Evolutionary conservation across 768 basidiomycete genomes (phyloP).

Genomic region (Pisolithus orientalis): DNA sequence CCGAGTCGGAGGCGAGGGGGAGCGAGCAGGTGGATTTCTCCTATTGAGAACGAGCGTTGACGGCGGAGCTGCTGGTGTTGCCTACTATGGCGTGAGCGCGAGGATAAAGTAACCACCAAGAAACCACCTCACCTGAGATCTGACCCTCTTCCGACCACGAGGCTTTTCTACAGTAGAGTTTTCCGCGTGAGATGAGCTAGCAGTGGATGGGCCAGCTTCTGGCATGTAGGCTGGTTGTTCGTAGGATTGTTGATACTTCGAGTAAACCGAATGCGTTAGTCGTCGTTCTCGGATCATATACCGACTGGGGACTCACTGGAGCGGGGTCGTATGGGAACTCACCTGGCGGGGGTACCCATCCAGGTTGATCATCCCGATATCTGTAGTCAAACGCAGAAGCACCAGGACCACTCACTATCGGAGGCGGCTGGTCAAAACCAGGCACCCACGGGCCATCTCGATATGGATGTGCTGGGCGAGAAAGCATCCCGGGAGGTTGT

Average conservation of each 20-base stretch:
- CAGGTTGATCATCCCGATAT: conserved; percentile 53
- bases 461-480: conserved; percentile 38
- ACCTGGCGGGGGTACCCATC: conserved; percentile 37
- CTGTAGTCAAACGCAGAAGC: conserved; percentile 49
- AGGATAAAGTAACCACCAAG: not conserved
- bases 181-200: conserved; percentile 33
- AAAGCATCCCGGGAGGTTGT: conserved; percentile 40
- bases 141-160: conserved; percentile 65
- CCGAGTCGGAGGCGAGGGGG: conserved; percentile 76
- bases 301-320: conserved; percentile 32
- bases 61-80: conserved; percentile 59
- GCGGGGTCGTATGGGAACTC: conserved; percentile 52
- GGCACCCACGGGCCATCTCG: conserved; percentile 52
- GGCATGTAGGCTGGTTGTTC: conserved; percentile 50
- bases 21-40: conserved; percentile 61
- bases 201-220: conserved; percentile 42
- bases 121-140: conserved; percentile 42
- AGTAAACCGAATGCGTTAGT: conserved; percentile 4
- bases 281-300: not conserved
- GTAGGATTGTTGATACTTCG: conserved; percentile 52
- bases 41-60: conserved; percentile 62
- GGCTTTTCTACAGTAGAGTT: conserved; percentile 35
- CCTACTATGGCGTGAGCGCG: conserved; percentile 26
- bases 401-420: conserved; percentile 42
- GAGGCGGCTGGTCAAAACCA: conserved; percentile 44